phyloP scores from a whole-genome alignment of 352 stramenopile species.

The Phytophthora meadii region DNA sequence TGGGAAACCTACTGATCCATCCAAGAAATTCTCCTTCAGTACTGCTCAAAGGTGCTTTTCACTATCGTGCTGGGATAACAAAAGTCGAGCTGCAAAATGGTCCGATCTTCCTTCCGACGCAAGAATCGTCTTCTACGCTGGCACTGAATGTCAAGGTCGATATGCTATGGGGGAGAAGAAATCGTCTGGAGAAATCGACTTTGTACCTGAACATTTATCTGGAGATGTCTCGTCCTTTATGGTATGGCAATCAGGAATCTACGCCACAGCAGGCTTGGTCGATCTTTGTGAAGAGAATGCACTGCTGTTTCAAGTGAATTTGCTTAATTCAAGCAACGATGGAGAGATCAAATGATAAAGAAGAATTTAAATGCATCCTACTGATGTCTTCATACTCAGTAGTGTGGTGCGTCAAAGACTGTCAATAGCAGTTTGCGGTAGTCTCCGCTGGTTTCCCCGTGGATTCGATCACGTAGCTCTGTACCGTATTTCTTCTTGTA shows the following conservation, averaged over 20 bases:
- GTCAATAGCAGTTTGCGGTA: slow-evolving; percentile 65
- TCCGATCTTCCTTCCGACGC: slow-evolving; percentile 13
- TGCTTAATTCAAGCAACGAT: slow-evolving; percentile 11
- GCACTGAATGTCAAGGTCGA: slow-evolving; percentile 12
- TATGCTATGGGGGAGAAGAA: slow-evolving; percentile 1
- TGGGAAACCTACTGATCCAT: slow-evolving; percentile 16
- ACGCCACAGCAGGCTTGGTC: slow-evolving; percentile 14
- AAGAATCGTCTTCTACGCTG: slow-evolving; percentile 22
- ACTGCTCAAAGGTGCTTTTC: slow-evolving; percentile 19
- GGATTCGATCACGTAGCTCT: slow-evolving; percentile 80
- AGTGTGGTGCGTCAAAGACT: slow-evolving; percentile 48
- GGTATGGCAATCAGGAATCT: slow-evolving; percentile 29
- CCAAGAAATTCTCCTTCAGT: slow-evolving; percentile 19
- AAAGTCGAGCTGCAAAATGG: slow-evolving; percentile 19
- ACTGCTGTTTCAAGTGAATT: background rate
- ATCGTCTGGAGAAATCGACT: slow-evolving; percentile 18
- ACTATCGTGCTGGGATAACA: slow-evolving; percentile 18
- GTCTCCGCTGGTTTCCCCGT: slow-evolving; percentile 79
- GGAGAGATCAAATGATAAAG: background rate
- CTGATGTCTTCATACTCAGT: slow-evolving; percentile 9
- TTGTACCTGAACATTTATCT: slow-evolving; percentile 10
- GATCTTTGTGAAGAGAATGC: slow-evolving; percentile 15
- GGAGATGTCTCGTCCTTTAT: slow-evolving; percentile 28
- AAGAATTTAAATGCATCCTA: too few relatives aligned
- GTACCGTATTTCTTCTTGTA: slow-evolving; percentile 83